phyloP scores from a whole-genome alignment of 805 yeast species.

The Zygosaccharomyces kombuchaensis region DNA sequence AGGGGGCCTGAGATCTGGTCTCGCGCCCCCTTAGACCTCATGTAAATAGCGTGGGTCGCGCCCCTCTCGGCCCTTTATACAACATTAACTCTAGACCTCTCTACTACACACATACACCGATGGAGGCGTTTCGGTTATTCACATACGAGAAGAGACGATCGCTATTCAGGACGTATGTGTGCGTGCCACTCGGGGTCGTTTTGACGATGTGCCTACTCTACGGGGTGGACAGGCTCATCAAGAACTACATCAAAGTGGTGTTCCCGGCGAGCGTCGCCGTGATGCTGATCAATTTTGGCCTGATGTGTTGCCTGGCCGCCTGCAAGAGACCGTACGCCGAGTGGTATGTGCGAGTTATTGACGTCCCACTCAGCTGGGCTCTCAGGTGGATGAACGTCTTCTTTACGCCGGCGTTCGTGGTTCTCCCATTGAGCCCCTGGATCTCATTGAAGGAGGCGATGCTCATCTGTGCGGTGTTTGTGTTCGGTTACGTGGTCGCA shows the following conservation, averaged over 20 bases:
- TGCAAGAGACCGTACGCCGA: slow-evolving; percentile 16
- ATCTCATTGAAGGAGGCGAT: slow-evolving; percentile 65
- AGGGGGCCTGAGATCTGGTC: neutral
- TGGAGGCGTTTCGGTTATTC: neutral
- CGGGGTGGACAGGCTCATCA: slow-evolving; percentile 21
- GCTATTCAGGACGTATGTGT: slow-evolving; percentile 18
- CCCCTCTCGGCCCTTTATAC: neutral
- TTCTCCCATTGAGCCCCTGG: slow-evolving; percentile 62
- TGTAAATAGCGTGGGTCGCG: neutral
- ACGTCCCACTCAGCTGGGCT: slow-evolving; percentile 61
- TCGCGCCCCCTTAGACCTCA: neutral
- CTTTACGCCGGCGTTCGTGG: slow-evolving; percentile 73
- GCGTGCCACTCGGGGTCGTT: slow-evolving; percentile 20
- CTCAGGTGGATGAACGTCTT: slow-evolving; percentile 74
- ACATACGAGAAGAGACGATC: neutral
- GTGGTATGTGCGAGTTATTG: slow-evolving; percentile 31
- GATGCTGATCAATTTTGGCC: slow-evolving; percentile 22
- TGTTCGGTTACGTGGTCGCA: slow-evolving; percentile 57
- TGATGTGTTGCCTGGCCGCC: slow-evolving; percentile 18
- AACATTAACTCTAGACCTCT: neutral
- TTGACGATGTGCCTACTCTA: slow-evolving; percentile 18
- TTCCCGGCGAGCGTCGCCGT: slow-evolving; percentile 26
- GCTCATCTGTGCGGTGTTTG: slow-evolving; percentile 69
- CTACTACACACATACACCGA: neutral
- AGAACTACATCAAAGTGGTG: slow-evolving; percentile 17